phyloP scores from a whole-genome alignment of 2,329 filamentous ascomycete species.

The Fusarium napiforme region DNA sequence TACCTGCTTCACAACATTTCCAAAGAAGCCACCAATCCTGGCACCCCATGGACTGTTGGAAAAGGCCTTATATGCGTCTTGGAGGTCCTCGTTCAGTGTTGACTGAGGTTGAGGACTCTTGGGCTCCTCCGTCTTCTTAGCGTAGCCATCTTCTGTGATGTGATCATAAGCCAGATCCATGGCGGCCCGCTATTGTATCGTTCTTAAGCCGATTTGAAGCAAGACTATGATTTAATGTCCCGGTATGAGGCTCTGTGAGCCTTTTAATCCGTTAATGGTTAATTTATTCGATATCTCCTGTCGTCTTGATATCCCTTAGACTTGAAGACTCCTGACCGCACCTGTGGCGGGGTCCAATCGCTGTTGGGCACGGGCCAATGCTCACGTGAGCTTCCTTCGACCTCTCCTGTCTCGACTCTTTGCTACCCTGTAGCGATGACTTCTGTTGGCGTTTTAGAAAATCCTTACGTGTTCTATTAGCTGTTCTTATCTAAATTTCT shows the following conservation, averaged over 20 bases:
- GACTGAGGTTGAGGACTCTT: constrained; percentile 57
- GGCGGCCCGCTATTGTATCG: constrained; percentile 17
- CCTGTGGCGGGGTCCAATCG: constrained; percentile 36
- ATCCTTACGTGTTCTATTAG: background rate
- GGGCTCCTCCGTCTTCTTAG: constrained; percentile 60
- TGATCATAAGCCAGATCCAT: constrained; percentile 99
- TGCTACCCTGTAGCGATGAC: background rate
- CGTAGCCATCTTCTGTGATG: constrained; percentile 84
- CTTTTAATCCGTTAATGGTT: constrained; percentile 7
- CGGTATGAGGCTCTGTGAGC: background rate
- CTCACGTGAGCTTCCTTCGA: constrained; percentile 31
- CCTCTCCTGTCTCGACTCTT: too few species aligned
- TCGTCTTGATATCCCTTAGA: constrained; percentile 26
- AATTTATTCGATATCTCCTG: constrained; percentile 26
- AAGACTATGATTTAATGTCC: background rate
- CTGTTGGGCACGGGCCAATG: constrained; percentile 31
- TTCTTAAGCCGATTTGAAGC: background rate
- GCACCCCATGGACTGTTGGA: constrained; percentile 92
- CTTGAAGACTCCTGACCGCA: constrained; percentile 40
- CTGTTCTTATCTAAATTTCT: too few species aligned
- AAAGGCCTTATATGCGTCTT: constrained; percentile 95
- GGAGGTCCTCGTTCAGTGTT: constrained; percentile 85
- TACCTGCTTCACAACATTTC: constrained; percentile 93
- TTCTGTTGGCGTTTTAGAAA: too few species aligned
- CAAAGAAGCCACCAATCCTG: constrained; percentile 86